Evolutionary conservation across 2,329 filamentous ascomycete species (phyloP), one percentile per base, ranked within the genome.

Genomic region (Aureobasidium musti): DNA sequence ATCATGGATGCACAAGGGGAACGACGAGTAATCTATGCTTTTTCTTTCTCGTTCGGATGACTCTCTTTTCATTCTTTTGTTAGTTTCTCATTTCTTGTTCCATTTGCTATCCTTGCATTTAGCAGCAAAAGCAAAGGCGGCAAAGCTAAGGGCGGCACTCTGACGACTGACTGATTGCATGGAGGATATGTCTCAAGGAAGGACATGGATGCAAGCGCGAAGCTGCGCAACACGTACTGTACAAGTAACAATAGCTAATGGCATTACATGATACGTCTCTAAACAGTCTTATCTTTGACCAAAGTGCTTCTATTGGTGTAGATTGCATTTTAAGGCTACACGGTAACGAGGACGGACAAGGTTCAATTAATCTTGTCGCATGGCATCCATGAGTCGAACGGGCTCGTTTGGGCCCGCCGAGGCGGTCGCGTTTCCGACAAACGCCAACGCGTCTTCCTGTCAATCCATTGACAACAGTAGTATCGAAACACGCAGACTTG

Each of bases 381-480:
- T 60, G 56, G 56, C 56, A 47, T 14, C 39, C 26, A 50, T 37
- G 28, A 61, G 45, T 5, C n/a, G n/a, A 39, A 52, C 14, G 14
- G 61, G 23, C 37, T 41, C 28, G 2, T 52, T 33, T 21, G 49
- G 14, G 50, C 50, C 35, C n/a, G 50, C 50, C 30, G 30, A 13
- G 28, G 17, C 17, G 47, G 50, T 28, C 61, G 50, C 50, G 50
- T 45, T 65, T 54, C 47, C 35, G 43, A 39, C 41, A 37, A 43
- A 47, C 61, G 47, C 50, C 61, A 64, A 65, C 61, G 61, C 61
- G 61, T 65, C 61, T 65, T 54, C 61, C 61, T 13, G n/a, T 54
- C 39, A 41, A 33, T 63, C n/a, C 21, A 35, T 53, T 53, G 49
- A 30, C 49, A 49, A 65, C 37, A 54, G 60, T 63, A 63, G 13